These are phyloP conservation scores for Epichloe uncinata DNA, from an alignment of 2,329 filamentous ascomycete species.

Conservation along the genomic window DNA sequence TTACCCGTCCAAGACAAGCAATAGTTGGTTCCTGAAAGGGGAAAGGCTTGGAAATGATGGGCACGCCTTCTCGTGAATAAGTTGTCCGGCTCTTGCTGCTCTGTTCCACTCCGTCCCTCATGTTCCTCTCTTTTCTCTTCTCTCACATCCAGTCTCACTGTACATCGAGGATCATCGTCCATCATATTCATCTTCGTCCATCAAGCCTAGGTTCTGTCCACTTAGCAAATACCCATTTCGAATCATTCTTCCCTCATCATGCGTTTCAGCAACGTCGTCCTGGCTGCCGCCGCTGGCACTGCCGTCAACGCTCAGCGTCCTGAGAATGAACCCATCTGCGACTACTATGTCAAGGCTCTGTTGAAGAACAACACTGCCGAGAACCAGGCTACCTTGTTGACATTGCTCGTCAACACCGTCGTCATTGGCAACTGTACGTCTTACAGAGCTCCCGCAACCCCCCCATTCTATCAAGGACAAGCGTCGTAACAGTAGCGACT, in stretches of 20 bases:
- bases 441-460: too few species aligned
- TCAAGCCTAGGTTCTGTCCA: not conserved
- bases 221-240: not conserved
- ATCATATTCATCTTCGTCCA: too few species aligned
- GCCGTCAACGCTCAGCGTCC: conserved; percentile 30
- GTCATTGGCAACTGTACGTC: conserved; percentile 46
- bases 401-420: conserved; percentile 46
- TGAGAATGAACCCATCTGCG: conserved; percentile 39
- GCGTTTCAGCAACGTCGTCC: conserved; percentile 11
- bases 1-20: conserved; percentile 2
- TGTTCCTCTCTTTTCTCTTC: not conserved
- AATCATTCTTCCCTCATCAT: conserved; percentile 8
- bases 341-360: conserved; percentile 49
- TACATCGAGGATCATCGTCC: not conserved
- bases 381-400: conserved; percentile 43
- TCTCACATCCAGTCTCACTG: not conserved
- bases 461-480: too few species aligned
- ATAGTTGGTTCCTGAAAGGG: not conserved
- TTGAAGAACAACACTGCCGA: conserved; percentile 44
- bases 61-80: too few species aligned
- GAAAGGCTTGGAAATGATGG: not conserved
- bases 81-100: not conserved
- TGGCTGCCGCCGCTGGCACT: conserved; percentile 11
- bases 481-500: too few species aligned
- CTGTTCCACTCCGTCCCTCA: not conserved